Percentiles rank a stretch among this genome's conserved stretches.
Evolutionary conservation across 371 early-diverging fungal genomes (phyloP).

Genomic region (Syncephalis plumigaleata): DNA sequence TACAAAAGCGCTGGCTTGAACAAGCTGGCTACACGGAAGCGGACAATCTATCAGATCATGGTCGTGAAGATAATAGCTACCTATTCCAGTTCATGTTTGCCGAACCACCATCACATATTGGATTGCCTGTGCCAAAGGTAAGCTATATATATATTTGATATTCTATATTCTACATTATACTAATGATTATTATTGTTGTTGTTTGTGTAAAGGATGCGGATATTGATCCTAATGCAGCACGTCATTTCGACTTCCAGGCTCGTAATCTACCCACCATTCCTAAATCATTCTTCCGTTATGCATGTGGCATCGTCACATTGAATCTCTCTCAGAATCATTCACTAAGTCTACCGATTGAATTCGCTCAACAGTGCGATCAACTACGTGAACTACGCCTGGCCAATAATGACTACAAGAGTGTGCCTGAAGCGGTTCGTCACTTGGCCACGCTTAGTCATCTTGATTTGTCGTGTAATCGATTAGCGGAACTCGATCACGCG

Average conservation of each 20-base stretch:
- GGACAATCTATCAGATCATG: constrained; percentile 56
- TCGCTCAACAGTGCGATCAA: constrained; percentile 42
- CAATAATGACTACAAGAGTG: constrained; percentile 37
- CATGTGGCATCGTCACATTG: constrained; percentile 40
- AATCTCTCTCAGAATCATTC: constrained; percentile 54
- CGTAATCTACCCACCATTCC: constrained; percentile 53
- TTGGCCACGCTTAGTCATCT: constrained; percentile 37
- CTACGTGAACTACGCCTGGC: constrained; percentile 46
- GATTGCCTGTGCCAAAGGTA: background rate
- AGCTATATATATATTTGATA: background rate
- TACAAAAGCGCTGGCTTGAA: constrained; percentile 43
- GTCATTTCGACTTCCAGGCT: constrained; percentile 38
- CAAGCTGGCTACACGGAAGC: constrained; percentile 64
- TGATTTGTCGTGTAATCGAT: constrained; percentile 59
- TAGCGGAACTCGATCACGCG: constrained; percentile 33
- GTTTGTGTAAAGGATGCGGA: background rate
- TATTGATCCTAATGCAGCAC: constrained; percentile 1
- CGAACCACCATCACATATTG: constrained; percentile 9
- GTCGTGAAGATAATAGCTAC: constrained; percentile 74
- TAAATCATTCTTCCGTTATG: constrained; percentile 41
- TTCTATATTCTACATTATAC: background rate
- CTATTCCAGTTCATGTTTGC: constrained; percentile 58
- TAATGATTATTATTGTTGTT: background rate
- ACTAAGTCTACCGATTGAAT: constrained; percentile 52
- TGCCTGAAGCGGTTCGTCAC: constrained; percentile 38